Evolutionary conservation across 495 filamentous ascomycete genomes (phyloP).

Genomic region (Aspergillus sclerotioniger): DNA sequence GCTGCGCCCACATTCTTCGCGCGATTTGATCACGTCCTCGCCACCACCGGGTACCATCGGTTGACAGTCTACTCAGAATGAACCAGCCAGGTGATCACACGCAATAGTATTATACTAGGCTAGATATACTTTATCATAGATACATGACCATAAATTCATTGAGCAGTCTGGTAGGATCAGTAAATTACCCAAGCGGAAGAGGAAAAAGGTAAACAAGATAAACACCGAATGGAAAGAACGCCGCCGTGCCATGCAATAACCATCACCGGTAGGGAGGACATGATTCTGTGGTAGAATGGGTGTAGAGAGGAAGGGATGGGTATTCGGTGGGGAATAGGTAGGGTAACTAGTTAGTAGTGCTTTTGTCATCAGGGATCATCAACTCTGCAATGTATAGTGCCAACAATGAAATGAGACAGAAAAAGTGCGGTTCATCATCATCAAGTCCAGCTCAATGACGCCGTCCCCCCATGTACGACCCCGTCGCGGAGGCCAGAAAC

Average conservation of each 20-base stretch:
- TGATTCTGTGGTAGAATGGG: background rate
- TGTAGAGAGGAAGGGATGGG: background rate
- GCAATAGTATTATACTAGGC: background rate
- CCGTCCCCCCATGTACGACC: conserved; percentile 44
- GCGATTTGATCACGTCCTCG: too few relatives aligned
- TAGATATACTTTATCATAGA: background rate
- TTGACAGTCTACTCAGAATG: background rate
- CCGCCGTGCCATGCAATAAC: background rate
- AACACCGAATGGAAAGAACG: background rate
- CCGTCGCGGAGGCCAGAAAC: conserved; percentile 43
- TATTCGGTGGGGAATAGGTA: background rate
- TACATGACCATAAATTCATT: background rate
- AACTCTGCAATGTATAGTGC: conserved; percentile 2
- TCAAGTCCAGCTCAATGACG: conserved; percentile 15
- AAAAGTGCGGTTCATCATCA: background rate
- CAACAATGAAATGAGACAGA: conserved; percentile 3
- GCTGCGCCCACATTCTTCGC: too few relatives aligned
- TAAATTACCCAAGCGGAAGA: background rate
- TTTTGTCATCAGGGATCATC: too few relatives aligned
- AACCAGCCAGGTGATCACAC: background rate
- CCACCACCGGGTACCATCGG: too few relatives aligned
- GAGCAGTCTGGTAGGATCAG: background rate
- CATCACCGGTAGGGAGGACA: background rate
- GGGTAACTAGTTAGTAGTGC: too few relatives aligned
- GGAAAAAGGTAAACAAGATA: background rate